Evolutionary conservation across 2,329 filamentous ascomycete species (phyloP), one percentile per base, ranked within the genome.

Genomic region (Colletotrichum incanum): DNA sequence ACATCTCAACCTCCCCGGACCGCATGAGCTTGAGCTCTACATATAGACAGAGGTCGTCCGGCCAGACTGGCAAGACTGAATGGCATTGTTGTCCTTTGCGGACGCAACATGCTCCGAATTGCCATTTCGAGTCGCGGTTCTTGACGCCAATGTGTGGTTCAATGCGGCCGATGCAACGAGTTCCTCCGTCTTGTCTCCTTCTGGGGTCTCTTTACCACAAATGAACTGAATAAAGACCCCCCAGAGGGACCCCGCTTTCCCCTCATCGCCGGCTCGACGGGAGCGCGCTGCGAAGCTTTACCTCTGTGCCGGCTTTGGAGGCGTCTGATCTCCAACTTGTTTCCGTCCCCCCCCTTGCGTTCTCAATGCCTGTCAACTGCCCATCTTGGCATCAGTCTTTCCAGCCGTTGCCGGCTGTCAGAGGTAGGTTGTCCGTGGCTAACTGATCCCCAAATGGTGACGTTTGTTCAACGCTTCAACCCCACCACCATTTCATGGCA

Each of bases 1-100:
- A 12, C 31, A 8, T 1, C 34, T 63, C 41, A 4, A 8, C 56
- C 23, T 45, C 39, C 6, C 6, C 65, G 49, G 12, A 2, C n/a
- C 8, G 49, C 9, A 18, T 28, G 12, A 37, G 12, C 14, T 43
- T 34, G 16, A 20, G 16, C 37, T 49, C 41, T 54, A 58, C 66
- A 65, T 50, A 69, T 69, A 70, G 26, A 16, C 43, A 37, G 20
- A 65, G 9, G 55, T 59, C 23, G 75, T 43, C 28, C 64, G 55
- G n/a, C 63, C 52, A 47, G 71, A 68, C 16, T 47, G 50, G 12
- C 20, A 73, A n/a, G 3, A 11, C 47, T 39, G 54, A 76, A 65
- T 23, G 73, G 77, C 72, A 64, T 77, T 73, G 77, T 72, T 80
- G 79, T 80, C 79, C 78, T 80, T 74, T 78, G 78, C 79, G 78